Base-by-base conservation (phyloP, 2,329 filamentous ascomycete genomes). In the Ceratocystis destructans region DNA sequence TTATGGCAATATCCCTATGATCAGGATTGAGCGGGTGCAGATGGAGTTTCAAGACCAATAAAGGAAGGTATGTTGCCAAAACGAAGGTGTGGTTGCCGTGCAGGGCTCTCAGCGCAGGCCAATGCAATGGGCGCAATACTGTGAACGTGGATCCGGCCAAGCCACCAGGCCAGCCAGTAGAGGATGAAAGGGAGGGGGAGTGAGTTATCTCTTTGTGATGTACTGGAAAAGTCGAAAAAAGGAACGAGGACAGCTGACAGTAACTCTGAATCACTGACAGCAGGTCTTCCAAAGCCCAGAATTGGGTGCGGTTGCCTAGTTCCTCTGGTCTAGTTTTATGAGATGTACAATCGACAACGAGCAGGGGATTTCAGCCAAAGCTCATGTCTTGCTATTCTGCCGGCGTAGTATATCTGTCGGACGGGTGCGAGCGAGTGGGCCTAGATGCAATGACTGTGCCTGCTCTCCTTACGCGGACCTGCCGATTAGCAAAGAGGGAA, bases 191-290 rank as follows among this genome's bases (percentile, higher is more conserved):
- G 28, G 5, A 44, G 37, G 44, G 22, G 22, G n/a, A 48, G 37
- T 53, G 22, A 44, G 41, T 12, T 46, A 55, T 59, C 22, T 45
- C 53, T 45, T 28, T 20, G 37, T 37, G 22, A 62, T 67, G 63
- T 67, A 67, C 66, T 33, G 63, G 37, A 65, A 67, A 67, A 65
- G 62, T 64, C 41, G 57, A 65, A 46, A 62, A 67, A 65, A 65
- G 63, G 66, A 65, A 67, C 57, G 25, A 67, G 63, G 62, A 65
- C 64, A 63, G 57, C 63, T 65, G 63, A 28, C 66, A 63, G 66
- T 62, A 67, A 61, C 66, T 67, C 66, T 67, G 66, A 67, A 67
- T 67, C 66, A 67, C 66, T 67, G 63, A 50, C 66, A 67, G 64
- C 53, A 68, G 64, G 64, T 69, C 65, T 61, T 53, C 62, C 61